phyloP scores from a whole-genome alignment of 75 land plant species.

The Cryptomeria japonica region DNA sequence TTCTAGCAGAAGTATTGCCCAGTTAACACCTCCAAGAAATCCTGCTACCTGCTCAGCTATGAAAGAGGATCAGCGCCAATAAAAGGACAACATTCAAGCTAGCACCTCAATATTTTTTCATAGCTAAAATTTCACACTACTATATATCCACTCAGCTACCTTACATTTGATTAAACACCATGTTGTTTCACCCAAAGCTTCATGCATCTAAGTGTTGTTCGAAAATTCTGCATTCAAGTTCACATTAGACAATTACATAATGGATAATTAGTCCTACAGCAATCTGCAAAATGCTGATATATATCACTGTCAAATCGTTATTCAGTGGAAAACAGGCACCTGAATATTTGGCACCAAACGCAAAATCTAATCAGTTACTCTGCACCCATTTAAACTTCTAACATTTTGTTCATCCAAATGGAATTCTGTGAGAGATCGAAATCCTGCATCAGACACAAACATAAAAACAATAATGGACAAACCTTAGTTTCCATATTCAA shows the following conservation, averaged over 20 bases:
- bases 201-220: slow-evolving; percentile 91
- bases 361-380: slow-evolving; percentile 93
- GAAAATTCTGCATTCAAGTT: slow-evolving; percentile 62
- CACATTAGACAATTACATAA: not conserved
- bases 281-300: not conserved
- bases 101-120: not conserved
- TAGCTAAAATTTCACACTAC: not conserved
- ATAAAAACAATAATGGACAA: not conserved
- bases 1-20: slow-evolving; percentile 98
- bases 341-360: slow-evolving; percentile 96
- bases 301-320: not conserved
- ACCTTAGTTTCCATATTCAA: not conserved
- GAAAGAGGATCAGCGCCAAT: not conserved
- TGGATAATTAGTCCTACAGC: not conserved
- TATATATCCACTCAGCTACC: slow-evolving; percentile 12
- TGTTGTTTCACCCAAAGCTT: slow-evolving; percentile 96
- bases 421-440: slow-evolving; percentile 87
- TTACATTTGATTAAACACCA: slow-evolving; percentile 97
- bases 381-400: slow-evolving; percentile 92
- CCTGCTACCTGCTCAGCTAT: slow-evolving; percentile 68
- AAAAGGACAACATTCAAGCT: not conserved
- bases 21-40: slow-evolving; percentile 97
- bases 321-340: slow-evolving; percentile 24
- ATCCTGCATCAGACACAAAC: slow-evolving; percentile 51
- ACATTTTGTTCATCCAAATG: slow-evolving; percentile 92